Evolutionary conservation across 2,329 filamentous ascomycete species (phyloP).

Genomic region (Fusarium mangiferae): DNA sequence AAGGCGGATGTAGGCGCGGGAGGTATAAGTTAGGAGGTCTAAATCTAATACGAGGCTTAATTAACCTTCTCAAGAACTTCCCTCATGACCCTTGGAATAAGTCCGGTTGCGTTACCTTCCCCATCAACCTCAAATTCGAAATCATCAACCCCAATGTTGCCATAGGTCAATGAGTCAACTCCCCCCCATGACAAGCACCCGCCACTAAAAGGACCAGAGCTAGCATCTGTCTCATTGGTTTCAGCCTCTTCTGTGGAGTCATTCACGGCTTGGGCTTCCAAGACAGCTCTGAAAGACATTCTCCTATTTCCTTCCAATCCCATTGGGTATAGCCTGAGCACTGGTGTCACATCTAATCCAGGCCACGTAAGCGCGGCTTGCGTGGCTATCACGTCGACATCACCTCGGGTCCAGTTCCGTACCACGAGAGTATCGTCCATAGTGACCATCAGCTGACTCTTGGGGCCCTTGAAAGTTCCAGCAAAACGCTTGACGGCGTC

Average conservation of each 20-base stretch:
- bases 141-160: slow-evolving; percentile 3
- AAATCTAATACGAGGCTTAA: no score
- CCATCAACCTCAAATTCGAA: slow-evolving; percentile 9
- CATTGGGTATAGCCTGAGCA: neutral
- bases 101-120: neutral
- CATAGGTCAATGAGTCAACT: neutral
- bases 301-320: neutral
- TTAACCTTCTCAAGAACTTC: neutral
- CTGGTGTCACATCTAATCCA: neutral
- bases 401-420: neutral
- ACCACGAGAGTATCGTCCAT: slow-evolving; percentile 4
- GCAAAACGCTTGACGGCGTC: neutral
- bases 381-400: neutral
- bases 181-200: neutral
- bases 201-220: neutral
- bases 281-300: neutral
- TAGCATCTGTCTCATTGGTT: neutral
- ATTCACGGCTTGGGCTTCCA: neutral
- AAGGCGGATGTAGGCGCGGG: no score
- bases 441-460: neutral
- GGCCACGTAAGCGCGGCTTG: neutral
- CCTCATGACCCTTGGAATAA: neutral
- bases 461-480: neutral
- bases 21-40: no score
- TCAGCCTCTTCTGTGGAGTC: neutral